Base-by-base conservation (phyloP, 2,329 filamentous ascomycete genomes). In the Fusarium praegraminearum region DNA sequence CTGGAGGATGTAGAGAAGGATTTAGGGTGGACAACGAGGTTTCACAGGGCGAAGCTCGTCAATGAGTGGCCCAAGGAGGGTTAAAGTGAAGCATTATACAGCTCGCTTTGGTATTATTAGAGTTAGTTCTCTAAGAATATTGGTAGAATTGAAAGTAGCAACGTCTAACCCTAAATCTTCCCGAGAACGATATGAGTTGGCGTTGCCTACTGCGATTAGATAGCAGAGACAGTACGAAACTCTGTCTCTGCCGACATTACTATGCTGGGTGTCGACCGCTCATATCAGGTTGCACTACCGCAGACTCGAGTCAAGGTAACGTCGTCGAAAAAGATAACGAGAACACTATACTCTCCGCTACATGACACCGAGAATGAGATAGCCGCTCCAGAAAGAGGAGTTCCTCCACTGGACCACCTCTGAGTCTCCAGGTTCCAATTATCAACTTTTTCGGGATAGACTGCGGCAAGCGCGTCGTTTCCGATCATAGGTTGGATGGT, bases 1-100 rank as follows among this genome's bases (percentile, higher is more conserved):
- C 77, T 91, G 22, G 80, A 83, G 28, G 86, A 84, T 13, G 85
- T 91, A 30, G 88, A 91, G 76, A 79, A 77, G n/a, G 89, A 91
- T 71, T 82, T 88, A 41, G 89, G 88, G 3, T 90, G 87, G 84
- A 86, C 87, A 4, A 90, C 89, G 0, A 62, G 61, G 4, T 73
- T 62, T 47, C 72, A 74, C 30, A 49, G 38, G 4, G 65, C 65
- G 1, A 74, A 65, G 15, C 44, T 74, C 8, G 32, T 67, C 11
- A 57, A 71, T 38, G 71, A 73, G 12, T 73, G 72, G 72, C 61
- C 60, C 3, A 13, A 36, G 15, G 46, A 57, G 24, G 18, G 15
- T 18, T 26, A 15, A 16, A 3, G 11, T 20, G 3, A 4, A 13
- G 13, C 11, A 12, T 20, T 6, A 46, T 20, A 2, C 3, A 20